Evolutionary conservation across 371 early-diverging fungal genomes (phyloP).

Genomic region (Lichtheimia ornata): DNA sequence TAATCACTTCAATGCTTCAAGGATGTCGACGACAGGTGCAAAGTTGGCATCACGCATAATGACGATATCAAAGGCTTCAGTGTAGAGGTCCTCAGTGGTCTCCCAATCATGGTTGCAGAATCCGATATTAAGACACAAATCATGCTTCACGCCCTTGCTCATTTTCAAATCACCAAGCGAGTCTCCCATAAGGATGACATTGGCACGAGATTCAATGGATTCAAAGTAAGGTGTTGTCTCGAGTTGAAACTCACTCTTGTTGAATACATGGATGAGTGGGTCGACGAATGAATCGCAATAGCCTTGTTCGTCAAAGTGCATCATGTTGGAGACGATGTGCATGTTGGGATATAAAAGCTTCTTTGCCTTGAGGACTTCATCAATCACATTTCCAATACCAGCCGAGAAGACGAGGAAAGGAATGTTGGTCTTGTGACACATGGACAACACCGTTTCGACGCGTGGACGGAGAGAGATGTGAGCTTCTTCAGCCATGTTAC

Average conservation of each 20-base stretch:
- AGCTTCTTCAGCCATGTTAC: conserved; percentile 55
- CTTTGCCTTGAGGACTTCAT: conserved; percentile 46
- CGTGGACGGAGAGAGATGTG: conserved; percentile 55
- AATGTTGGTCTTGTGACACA: conserved; percentile 35
- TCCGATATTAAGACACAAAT: conserved; percentile 65
- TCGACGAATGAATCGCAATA: conserved; percentile 59
- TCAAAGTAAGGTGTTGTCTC: conserved; percentile 44
- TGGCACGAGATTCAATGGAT: conserved; percentile 40
- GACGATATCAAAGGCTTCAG: conserved; percentile 71
- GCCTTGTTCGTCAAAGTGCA: conserved; percentile 62
- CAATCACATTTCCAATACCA: conserved; percentile 72
- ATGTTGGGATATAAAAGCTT: conserved; percentile 54
- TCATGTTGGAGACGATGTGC: conserved; percentile 76
- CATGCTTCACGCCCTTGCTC: conserved; percentile 63
- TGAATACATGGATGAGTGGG: conserved; percentile 76
- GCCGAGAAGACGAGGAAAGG: conserved; percentile 80
- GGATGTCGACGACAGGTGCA: conserved; percentile 48
- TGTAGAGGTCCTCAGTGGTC: conserved; percentile 46
- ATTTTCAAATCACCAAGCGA: conserved; percentile 76
- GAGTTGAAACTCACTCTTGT: conserved; percentile 71
- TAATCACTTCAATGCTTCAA: conserved; percentile 11
- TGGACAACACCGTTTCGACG: conserved; percentile 41
- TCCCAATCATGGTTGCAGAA: conserved; percentile 73
- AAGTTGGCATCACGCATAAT: conserved; percentile 64
- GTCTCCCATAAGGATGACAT: conserved; percentile 76